Base-by-base conservation (phyloP, 495 filamentous ascomycete genomes). In the Jackrogersella minutella region DNA sequence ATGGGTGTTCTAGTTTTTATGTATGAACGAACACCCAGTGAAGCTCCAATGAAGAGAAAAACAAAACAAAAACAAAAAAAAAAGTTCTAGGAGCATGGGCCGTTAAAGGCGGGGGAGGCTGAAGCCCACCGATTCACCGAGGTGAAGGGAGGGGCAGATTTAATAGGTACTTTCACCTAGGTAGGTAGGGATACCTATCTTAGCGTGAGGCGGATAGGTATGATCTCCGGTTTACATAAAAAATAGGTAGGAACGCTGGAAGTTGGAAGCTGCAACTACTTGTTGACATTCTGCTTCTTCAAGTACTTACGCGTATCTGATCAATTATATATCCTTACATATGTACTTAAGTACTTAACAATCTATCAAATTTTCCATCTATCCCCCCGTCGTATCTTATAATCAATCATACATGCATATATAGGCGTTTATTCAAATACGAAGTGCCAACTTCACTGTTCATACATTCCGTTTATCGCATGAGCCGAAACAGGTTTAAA, bases 141-240 rank as follows among this genome's bases (percentile, higher is more conserved):
- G 66, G 66, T 64, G 49, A 64, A 69, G 50, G 26, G 59, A 64
- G 60, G 60, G 66, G 60, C 44, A 63, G 9, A 44, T 28, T 26
- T 37, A 33, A 19, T 39, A 37, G n/a, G 21, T 28, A 59, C 34
- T 10, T 26, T 49, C 8, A 26, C 13, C 49, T 30, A 26, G 1
- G 44, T 49, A 30, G 28, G 8, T 30, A 30, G 36, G 2, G 13
- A 5, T 46, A 24, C 19, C 21, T 24, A 5, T 49, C 22, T 47
- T 46, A 46, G 9, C 19, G 21, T 13, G 16, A 41, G 1, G 39
- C 39, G 14, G 39, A 14, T 14, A 13, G 9, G 2, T 10, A 10
- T 36, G 2, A 10, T 13, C 33, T n/a, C n/a, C n/a, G n/a, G n/a
- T n/a, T n/a, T n/a, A n/a, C n/a, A n/a, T n/a, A n/a, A n/a, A n/a